Percentiles rank a stretch among this genome's conserved stretches.
Conservation (phyloP, 768 basidiomycete genomes). For the Rhodotorula diobovata region DNA sequence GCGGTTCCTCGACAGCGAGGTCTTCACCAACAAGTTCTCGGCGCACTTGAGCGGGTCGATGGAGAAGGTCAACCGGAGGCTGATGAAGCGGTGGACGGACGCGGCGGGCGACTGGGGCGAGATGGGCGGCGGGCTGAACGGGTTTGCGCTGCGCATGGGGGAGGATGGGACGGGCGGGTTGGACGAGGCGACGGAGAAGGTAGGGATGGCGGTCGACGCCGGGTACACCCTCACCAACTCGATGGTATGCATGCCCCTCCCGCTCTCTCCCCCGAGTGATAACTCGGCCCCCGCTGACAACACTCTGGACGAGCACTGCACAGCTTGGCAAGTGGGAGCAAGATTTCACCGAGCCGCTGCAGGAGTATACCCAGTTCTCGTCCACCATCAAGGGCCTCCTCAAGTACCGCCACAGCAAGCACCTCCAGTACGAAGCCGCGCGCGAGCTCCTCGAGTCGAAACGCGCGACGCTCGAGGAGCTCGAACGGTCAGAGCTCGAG, state of each 20-base stretch:
- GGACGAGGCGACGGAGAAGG: constrained; percentile 85
- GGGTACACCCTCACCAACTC: constrained; percentile 89
- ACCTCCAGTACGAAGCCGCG: constrained; percentile 95
- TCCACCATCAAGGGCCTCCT: constrained; percentile 90
- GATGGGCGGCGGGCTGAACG: constrained; percentile 43
- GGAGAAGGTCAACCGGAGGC: constrained; percentile 91
- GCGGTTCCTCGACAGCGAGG: constrained; percentile 90
- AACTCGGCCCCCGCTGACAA: neutral
- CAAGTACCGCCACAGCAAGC: constrained; percentile 93
- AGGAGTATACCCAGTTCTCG: constrained; percentile 93
- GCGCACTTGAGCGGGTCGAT: constrained; percentile 83
- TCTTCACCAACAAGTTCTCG: constrained; percentile 92
- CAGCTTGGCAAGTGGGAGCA: constrained; percentile 91
- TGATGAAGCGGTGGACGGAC: constrained; percentile 94
- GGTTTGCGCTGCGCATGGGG: constrained; percentile 60
- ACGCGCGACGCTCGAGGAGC: constrained; percentile 74
- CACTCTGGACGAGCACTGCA: neutral
- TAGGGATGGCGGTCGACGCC: constrained; percentile 90
- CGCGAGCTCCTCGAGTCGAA: constrained; percentile 80
- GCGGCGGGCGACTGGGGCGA: constrained; percentile 42
- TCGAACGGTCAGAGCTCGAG: constrained; percentile 89
- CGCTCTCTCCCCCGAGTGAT: neutral
- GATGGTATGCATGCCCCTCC: constrained; percentile 56
- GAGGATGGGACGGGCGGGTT: constrained; percentile 60
- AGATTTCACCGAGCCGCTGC: constrained; percentile 89